Evolutionary conservation across 768 basidiomycete genomes (phyloP), one percentile per base, ranked within the genome.

Genomic region (Podaxis sp.): DNA sequence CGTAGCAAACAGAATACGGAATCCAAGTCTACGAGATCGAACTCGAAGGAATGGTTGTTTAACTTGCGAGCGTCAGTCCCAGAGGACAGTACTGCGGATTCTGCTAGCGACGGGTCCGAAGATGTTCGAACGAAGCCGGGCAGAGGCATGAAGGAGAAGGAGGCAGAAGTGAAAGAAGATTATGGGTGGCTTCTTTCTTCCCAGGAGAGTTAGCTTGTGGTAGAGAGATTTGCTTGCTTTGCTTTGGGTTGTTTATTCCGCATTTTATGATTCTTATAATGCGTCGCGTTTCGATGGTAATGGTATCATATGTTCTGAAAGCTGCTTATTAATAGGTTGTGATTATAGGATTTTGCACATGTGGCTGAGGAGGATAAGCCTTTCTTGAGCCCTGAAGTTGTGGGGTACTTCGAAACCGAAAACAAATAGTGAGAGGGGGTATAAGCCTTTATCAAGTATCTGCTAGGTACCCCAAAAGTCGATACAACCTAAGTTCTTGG

Each of bases 181-280:
- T 38, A n/a, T 27, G 38, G 47, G 2, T 62, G 61, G 61, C 40
- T 62, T 38, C 15, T 62, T 1, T 13, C 4, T 19, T n/a, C 22
- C 6, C 19, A 15, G 24, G 33, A 38, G 6, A 8, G 17, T 15
- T 46, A 17, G 19, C 43, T 46, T 17, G 43, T 46, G 8, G n/a
- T 4, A 3, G 43, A 46, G 40, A 41, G 40, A n/a, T 13, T 41
- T 4, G 17, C 12, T 41, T 41, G 40, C 3, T 15, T 41, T 17
- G 40, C 38, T 41, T 4, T 41, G 40, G 12, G 40, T 7, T 41
- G 40, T n/a, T 17, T 3, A n/a, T 15, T 41, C 19, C 19, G 7
- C 47, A 59, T 27, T 49, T 12, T 59, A 59, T 8, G 1, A 5
- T 51, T 27, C 24, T 59, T 59, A 59, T 59, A 51, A 59, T 51